A percentile compares a stretch with the other conserved stretches of the same genome.
Conservation (phyloP, 106 monocot species). For the Acorus gramineus region DNA sequence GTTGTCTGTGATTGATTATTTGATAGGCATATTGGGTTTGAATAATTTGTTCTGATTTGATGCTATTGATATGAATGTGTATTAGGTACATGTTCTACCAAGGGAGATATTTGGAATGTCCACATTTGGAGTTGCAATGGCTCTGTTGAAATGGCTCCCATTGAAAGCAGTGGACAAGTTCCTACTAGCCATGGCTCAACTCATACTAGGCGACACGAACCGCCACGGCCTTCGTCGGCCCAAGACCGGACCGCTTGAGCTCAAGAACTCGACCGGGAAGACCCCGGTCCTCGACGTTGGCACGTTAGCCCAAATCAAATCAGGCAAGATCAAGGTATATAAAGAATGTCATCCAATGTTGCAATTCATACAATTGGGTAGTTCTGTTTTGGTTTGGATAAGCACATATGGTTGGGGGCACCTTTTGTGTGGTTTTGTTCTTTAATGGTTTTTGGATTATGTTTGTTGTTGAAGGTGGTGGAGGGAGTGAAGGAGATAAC, state of each 20-base stretch:
- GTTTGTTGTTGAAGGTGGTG: conserved; percentile 40
- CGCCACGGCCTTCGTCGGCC: conserved; percentile 57
- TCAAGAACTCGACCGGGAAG: conserved; percentile 88
- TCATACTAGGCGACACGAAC: conserved; percentile 61
- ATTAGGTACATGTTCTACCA: conserved; percentile 83
- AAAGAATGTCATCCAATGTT: neutral
- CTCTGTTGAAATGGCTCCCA: conserved; percentile 67
- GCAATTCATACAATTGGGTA: neutral
- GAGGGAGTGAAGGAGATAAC: conserved; percentile 74
- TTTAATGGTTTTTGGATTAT: neutral
- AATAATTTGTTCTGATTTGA: too few relatives aligned
- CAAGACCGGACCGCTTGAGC: conserved; percentile 76
- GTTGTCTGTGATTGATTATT: too few relatives aligned
- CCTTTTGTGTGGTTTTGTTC: neutral
- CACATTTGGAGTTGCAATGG: conserved; percentile 84
- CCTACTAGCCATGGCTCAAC: conserved; percentile 38
- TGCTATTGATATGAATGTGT: too few relatives aligned
- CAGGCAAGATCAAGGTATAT: conserved; percentile 67
- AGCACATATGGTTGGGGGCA: neutral
- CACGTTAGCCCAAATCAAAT: conserved; percentile 53
- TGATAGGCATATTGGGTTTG: too few relatives aligned
- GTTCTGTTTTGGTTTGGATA: neutral
- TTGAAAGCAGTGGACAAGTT: conserved; percentile 60
- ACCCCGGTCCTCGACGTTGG: conserved; percentile 91
- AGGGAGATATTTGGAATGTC: conserved; percentile 78